These are phyloP conservation scores for Moricandia arvensis DNA, from an alignment of 345 rosid genomes.

Conservation along the genomic window DNA sequence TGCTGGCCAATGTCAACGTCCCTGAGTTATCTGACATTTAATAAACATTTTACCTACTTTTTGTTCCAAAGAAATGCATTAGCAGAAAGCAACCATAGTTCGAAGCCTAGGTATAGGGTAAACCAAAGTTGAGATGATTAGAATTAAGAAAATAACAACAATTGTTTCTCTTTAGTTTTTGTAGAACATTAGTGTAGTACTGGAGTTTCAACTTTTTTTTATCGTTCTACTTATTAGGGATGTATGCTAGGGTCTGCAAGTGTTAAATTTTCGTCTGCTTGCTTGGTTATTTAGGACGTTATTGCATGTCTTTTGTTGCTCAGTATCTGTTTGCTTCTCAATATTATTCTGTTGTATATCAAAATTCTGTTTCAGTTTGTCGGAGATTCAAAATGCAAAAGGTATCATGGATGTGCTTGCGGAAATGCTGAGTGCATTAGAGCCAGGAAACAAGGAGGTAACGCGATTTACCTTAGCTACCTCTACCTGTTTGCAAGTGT, in stretches of 20 bases:
- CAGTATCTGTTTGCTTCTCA: slow-evolving; percentile 25
- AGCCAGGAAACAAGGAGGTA: slow-evolving; percentile 92
- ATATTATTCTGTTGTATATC: slow-evolving; percentile 23
- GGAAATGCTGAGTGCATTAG: slow-evolving; percentile 96
- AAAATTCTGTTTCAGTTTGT: slow-evolving; percentile 58
- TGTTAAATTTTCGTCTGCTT: not conserved
- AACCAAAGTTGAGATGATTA: slow-evolving; percentile 9
- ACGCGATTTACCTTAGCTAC: slow-evolving; percentile 8
- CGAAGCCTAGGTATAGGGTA: slow-evolving; percentile 11
- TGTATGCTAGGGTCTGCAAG: not conserved
- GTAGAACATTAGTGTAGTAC: not conserved
- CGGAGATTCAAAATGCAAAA: slow-evolving; percentile 97
- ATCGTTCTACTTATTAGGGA: not conserved
- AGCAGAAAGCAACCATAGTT: not conserved
- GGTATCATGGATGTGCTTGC: slow-evolving; percentile 97
- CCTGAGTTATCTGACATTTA: slow-evolving; percentile 4
- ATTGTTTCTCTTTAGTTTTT: not conserved
- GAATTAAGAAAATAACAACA: not conserved
- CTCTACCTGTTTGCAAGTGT: slow-evolving; percentile 20
- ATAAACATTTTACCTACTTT: not conserved
- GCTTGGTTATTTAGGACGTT: not conserved
- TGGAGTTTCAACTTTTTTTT: not conserved
- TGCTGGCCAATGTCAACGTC: not conserved
- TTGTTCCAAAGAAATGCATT: slow-evolving; percentile 12
- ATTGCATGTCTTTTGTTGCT: slow-evolving; percentile 8